A percentile compares a stretch with the other conserved stretches of the same genome.
phyloP scores from a whole-genome alignment of 306 rosid genomes.

The Ziziphus jujuba region DNA sequence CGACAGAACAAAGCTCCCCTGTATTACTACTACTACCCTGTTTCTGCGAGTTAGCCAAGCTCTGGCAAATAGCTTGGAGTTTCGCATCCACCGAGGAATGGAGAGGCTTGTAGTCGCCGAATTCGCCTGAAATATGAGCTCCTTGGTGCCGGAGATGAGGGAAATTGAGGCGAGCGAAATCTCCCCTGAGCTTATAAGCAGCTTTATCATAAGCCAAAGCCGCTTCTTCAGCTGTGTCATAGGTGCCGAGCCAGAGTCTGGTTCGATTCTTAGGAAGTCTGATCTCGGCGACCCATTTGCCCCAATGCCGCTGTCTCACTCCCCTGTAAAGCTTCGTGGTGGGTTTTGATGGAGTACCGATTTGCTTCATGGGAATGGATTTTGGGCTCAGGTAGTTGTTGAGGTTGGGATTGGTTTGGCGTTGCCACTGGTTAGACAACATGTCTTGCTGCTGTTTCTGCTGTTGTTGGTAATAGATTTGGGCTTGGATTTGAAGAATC shows the following conservation, averaged over 20 bases:
- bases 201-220: slow-evolving; percentile 90
- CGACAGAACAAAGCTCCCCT: slow-evolving; percentile 30
- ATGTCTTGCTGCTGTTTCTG: slow-evolving; percentile 25
- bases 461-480: slow-evolving; percentile 46
- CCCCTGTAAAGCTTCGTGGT: slow-evolving; percentile 80
- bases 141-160: slow-evolving; percentile 60
- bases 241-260: slow-evolving; percentile 97
- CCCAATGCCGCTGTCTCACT: slow-evolving; percentile 95
- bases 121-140: slow-evolving; percentile 44
- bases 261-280: slow-evolving; percentile 89
- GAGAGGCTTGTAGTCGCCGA: slow-evolving; percentile 66
- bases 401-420: not conserved
- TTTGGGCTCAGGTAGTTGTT: slow-evolving; percentile 42
- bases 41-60: slow-evolving; percentile 42
- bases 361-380: slow-evolving; percentile 63
- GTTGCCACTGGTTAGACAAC: slow-evolving; percentile 20
- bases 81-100: slow-evolving; percentile 77
- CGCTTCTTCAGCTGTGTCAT: slow-evolving; percentile 86
- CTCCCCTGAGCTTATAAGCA: slow-evolving; percentile 86
- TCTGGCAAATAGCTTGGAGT: slow-evolving; percentile 76
- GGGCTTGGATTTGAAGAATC: slow-evolving; percentile 76
- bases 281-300: slow-evolving; percentile 96
- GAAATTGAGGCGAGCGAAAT: slow-evolving; percentile 76
- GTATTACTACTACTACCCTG: slow-evolving; percentile 28
- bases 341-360: slow-evolving; percentile 39